Base-by-base conservation (phyloP, 768 basidiomycete species). In the Strobilomyces echinocephalus region DNA sequence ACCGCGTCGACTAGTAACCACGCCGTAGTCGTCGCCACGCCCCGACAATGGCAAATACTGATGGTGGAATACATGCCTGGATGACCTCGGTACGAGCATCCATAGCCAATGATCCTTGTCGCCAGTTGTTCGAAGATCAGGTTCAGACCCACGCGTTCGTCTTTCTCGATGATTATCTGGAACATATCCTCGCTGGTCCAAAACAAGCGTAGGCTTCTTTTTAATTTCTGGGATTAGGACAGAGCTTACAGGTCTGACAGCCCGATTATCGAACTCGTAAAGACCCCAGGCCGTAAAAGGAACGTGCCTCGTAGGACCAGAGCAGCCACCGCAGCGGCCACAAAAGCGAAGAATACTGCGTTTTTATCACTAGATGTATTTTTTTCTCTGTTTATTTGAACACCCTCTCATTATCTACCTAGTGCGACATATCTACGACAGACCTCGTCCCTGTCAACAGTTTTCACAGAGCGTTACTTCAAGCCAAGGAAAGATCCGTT, bases 261-360 rank as follows among this genome's bases (percentile, higher is more conserved):
- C 44, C 79, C 82, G 8, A 78, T 91, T 15, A 83, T 89, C 39
- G 88, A 91, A 49, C 77, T 92, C 16, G 81, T 92, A 3, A 92
- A 92, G 71, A 92, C 91, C 1, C 90, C 90, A 14, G 84, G 87
- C 30, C 80, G 88, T 41, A 88, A 81, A 68, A 88, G 80, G 70
- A 76, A 74, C 45, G 68, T 76, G 14, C 71, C 73, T 4, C 80
- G 76, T 59, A 80, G 77, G 59, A 73, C 78, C 16, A 80, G 80
- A 59, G 65, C 74, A n/a, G 71, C 66, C 24, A 57, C 66, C 11
- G 64, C 65, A 16, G 66, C 71, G 4, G 63, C 74, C 6, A 78
- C 78, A 9, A 82, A 79, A 63, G 69, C 77, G 52, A 76, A 74
- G 46, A 71, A 65, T 10, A 61, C 73, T 10, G 64, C 74, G 15